These are phyloP conservation scores for Phytopythium montanum DNA, from an alignment of 352 stramenopile genomes.

Conservation along the genomic window DNA sequence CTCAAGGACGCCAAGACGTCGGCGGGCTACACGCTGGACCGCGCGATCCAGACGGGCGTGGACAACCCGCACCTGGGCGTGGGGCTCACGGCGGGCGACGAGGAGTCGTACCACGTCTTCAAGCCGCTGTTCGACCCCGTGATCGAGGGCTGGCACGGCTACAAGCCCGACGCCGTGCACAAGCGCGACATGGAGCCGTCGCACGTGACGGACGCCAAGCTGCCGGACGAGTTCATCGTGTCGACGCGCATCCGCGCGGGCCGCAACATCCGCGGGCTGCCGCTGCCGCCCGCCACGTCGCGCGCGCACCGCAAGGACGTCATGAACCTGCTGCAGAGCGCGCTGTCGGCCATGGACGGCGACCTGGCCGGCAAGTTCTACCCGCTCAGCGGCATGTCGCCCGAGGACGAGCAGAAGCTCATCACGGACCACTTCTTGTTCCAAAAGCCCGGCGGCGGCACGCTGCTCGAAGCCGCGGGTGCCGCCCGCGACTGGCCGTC, in stretches of 20 bases:
- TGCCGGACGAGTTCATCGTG: constrained; percentile 71
- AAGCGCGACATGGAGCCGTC: constrained; percentile 69
- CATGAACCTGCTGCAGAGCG: constrained; percentile 78
- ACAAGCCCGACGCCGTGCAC: constrained; percentile 54
- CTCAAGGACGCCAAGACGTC: constrained; percentile 62
- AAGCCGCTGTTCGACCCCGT: constrained; percentile 73
- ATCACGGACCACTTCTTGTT: constrained; percentile 81
- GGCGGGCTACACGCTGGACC: constrained; percentile 70
- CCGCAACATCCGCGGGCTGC: constrained; percentile 79
- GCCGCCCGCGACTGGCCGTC: constrained; percentile 71
- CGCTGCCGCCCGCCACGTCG: constrained; percentile 76
- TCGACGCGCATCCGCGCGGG: constrained; percentile 81
- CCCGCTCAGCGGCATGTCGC: constrained; percentile 68
- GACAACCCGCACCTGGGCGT: constrained; percentile 76
- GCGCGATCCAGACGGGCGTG: constrained; percentile 70
- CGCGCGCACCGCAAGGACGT: constrained; percentile 82
- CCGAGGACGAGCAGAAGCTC: constrained; percentile 74
- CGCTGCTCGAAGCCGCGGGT: constrained; percentile 59
- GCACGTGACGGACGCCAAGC: constrained; percentile 58
- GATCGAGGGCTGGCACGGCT: constrained; percentile 68
- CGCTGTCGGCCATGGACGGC: constrained; percentile 65
- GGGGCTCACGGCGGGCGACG: constrained; percentile 52
- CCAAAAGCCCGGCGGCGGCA: constrained; percentile 78
- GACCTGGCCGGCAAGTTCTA: constrained; percentile 81
- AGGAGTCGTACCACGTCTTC: constrained; percentile 73